These are phyloP conservation scores for Candida incommunis DNA, from an alignment of 805 yeast genomes.

Conservation along the genomic window DNA sequence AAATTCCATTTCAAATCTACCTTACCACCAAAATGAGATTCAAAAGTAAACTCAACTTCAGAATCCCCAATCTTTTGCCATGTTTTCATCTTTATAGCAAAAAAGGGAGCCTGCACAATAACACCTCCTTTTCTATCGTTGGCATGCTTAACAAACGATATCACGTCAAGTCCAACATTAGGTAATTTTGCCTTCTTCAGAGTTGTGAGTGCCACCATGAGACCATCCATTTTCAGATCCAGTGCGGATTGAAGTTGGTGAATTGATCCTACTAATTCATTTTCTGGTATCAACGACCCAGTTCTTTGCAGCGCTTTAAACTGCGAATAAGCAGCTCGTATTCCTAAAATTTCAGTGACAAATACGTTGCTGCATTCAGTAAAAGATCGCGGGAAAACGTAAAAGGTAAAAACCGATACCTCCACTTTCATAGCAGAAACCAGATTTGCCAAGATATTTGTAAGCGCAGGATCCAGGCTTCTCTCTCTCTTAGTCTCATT, in stretches of 20 bases:
- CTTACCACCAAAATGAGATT: slow-evolving; percentile 71
- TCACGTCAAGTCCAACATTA: neutral
- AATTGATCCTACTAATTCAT: neutral
- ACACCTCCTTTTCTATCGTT: neutral
- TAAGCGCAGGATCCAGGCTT: neutral
- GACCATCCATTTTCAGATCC: neutral
- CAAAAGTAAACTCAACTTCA: slow-evolving; percentile 61
- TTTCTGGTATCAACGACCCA: neutral
- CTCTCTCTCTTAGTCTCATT: neutral
- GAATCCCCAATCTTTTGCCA: slow-evolving; percentile 20
- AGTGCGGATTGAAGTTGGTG: neutral
- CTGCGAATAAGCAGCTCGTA: neutral
- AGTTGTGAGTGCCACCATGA: neutral
- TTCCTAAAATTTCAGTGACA: neutral
- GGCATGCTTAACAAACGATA: neutral
- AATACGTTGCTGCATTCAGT: neutral
- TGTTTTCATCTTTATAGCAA: slow-evolving; percentile 42
- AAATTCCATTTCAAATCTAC: slow-evolving; percentile 90
- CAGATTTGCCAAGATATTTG: neutral
- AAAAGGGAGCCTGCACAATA: neutral
- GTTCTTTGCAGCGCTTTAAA: neutral
- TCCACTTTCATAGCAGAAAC: slow-evolving; percentile 1
- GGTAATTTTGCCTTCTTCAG: neutral
- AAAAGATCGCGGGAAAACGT: neutral
- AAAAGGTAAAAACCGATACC: neutral